These are phyloP conservation scores for Corylus heterophylla DNA, from an alignment of 306 rosid genomes.

Conservation along the genomic window DNA sequence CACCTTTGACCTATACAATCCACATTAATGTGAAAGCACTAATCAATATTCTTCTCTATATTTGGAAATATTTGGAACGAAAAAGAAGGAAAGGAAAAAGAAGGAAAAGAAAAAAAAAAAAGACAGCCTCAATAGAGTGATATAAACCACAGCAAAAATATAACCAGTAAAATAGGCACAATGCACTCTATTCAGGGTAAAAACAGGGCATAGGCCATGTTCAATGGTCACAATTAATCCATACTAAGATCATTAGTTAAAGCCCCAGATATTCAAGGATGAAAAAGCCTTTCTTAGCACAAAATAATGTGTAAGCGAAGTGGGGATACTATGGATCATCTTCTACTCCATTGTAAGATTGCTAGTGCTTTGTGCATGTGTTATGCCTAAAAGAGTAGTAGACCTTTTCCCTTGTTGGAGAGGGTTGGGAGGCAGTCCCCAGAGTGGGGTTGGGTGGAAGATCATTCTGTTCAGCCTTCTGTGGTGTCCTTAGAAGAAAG, in stretches of 20 bases:
- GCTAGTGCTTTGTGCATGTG: too few relatives aligned
- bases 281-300: neutral
- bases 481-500: too few relatives aligned
- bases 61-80: neutral
- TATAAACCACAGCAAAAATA: neutral
- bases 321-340: too few relatives aligned
- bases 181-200: neutral
- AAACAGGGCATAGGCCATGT: neutral
- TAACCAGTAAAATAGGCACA: neutral
- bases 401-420: too few relatives aligned
- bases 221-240: neutral
- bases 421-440: too few relatives aligned
- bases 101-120: neutral
- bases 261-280: neutral
- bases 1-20: conserved; percentile 46
- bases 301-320: neutral
- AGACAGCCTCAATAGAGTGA: neutral
- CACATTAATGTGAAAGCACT: conserved; percentile 6
- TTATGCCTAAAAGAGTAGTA: too few relatives aligned
- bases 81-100: neutral
- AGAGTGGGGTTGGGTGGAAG: too few relatives aligned
- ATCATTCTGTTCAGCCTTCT: too few relatives aligned
- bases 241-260: neutral
- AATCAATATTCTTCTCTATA: neutral
- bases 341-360: too few relatives aligned